Percentiles rank a stretch among this genome's conserved stretches.
Conservation (phyloP, 768 basidiomycete species). For the Lentinus brumalis region DNA sequence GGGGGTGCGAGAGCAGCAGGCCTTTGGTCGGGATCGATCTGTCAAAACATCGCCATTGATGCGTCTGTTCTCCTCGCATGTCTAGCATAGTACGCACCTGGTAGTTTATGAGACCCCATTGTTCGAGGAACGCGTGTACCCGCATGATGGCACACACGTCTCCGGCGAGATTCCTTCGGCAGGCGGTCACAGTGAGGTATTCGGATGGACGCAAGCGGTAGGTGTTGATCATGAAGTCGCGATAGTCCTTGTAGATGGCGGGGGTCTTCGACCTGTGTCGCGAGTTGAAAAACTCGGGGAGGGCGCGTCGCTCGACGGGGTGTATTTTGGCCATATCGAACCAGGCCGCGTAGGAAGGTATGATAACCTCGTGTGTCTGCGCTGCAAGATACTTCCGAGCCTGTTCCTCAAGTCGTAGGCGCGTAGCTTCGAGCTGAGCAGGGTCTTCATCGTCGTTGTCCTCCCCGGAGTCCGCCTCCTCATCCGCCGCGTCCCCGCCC, state of each 20-base stretch:
- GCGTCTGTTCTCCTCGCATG: too few species aligned
- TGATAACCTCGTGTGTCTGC: constrained; percentile 95
- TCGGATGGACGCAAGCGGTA: constrained; percentile 91
- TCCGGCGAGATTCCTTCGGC: constrained; percentile 92
- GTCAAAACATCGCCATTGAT: too few species aligned
- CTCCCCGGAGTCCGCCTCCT: too few species aligned
- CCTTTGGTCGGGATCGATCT: too few species aligned
- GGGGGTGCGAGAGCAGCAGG: too few species aligned
- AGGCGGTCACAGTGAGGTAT: constrained; percentile 97
- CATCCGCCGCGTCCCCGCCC: too few species aligned
- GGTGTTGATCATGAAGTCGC: constrained; percentile 99
- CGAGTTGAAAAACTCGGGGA: constrained; percentile 98
- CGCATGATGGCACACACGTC: too few species aligned
- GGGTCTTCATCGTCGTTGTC: too few species aligned
- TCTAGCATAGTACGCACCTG: too few species aligned
- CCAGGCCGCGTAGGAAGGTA: constrained; percentile 98
- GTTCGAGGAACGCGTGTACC: too few species aligned
- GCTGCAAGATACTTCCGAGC: constrained; percentile 94
- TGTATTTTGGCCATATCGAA: constrained; percentile 96
- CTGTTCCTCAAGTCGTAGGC: constrained; percentile 79
- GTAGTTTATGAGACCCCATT: too few species aligned
- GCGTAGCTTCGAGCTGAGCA: too few species aligned
- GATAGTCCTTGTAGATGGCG: constrained; percentile 96
- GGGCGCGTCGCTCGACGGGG: constrained; percentile 84
- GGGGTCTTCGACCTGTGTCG: constrained; percentile 95